These are phyloP conservation scores for Cryptomeria japonica DNA, from an alignment of 75 land plant genomes.

Conservation along the genomic window DNA sequence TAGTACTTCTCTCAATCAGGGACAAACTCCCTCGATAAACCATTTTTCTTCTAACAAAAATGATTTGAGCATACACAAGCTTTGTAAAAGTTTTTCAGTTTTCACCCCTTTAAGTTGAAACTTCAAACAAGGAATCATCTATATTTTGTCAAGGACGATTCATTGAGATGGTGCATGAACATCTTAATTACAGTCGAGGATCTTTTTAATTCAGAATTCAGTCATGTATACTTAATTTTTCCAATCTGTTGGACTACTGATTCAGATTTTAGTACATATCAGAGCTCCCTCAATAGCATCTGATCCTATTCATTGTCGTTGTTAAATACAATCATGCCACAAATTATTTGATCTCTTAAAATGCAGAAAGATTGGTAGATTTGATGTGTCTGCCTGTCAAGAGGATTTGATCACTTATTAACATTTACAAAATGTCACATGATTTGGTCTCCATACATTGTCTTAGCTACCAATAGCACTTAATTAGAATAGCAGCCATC, in stretches of 20 bases:
- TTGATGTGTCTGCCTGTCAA: neutral
- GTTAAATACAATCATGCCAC: neutral
- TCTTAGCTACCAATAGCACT: neutral
- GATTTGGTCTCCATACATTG: neutral
- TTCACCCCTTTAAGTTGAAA: too few relatives aligned
- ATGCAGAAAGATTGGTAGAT: neutral
- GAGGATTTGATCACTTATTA: neutral
- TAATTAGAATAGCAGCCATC: neutral
- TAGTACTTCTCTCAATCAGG: too few relatives aligned
- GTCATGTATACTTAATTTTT: too few relatives aligned
- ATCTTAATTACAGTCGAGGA: neutral
- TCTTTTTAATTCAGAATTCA: neutral
- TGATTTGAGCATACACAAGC: too few relatives aligned
- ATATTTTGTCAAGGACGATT: neutral
- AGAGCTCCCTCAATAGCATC: neutral
- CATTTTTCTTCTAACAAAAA: too few relatives aligned
- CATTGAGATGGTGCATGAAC: neutral
- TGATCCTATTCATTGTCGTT: neutral
- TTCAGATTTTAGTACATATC: too few relatives aligned
- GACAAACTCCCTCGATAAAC: too few relatives aligned
- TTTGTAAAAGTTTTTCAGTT: too few relatives aligned
- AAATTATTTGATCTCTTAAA: neutral
- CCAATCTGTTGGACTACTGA: neutral
- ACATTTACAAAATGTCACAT: neutral
- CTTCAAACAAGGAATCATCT: too few relatives aligned